Percentiles rank a stretch among this genome's conserved stretches.
These are phyloP conservation scores for Niveomyces coronatus DNA, from an alignment of 2,329 filamentous ascomycete genomes.

Conservation along the genomic window DNA sequence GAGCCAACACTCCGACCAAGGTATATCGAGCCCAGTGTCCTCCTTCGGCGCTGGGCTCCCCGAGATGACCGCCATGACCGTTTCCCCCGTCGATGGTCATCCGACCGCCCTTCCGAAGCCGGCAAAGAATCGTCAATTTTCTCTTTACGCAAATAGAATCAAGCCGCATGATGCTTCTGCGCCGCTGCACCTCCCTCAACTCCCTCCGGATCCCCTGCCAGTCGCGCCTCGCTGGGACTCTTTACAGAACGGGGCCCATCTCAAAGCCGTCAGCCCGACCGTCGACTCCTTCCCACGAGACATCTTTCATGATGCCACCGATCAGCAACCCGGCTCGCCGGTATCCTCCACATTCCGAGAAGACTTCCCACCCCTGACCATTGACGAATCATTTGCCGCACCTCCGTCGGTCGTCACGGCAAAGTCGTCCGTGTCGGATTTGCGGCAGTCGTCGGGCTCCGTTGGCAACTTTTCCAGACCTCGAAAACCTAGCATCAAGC, in stretches of 20 bases:
- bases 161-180: slow-evolving; percentile 3
- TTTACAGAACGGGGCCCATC: slow-evolving; percentile 10
- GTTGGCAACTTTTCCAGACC: slow-evolving; percentile 52
- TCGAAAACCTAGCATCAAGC: slow-evolving; percentile 42
- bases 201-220: slow-evolving; percentile 20
- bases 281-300: slow-evolving; percentile 5
- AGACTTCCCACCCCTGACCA: slow-evolving; percentile 6
- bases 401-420: slow-evolving; percentile 20
- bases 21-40: slow-evolving; percentile 5
- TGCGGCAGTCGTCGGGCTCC: slow-evolving; percentile 26
- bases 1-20: no score
- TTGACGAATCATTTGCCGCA: slow-evolving; percentile 11
- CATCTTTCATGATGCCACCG: slow-evolving; percentile 3
- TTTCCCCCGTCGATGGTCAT: not conserved
- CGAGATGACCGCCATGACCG: slow-evolving; percentile 8
- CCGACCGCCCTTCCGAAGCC: not conserved
- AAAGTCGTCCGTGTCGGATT: slow-evolving; percentile 23
- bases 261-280: slow-evolving; percentile 3
- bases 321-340: not conserved
- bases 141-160: slow-evolving; percentile 8
- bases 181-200: not conserved
- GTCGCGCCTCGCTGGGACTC: slow-evolving; percentile 38
- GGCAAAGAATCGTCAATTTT: slow-evolving; percentile 7
- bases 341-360: not conserved
- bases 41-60: slow-evolving; percentile 9